A percentile compares a stretch with the other conserved stretches of the same genome.
Conservation (phyloP, 805 yeast species). For the Sugiyamaella valdiviana region DNA sequence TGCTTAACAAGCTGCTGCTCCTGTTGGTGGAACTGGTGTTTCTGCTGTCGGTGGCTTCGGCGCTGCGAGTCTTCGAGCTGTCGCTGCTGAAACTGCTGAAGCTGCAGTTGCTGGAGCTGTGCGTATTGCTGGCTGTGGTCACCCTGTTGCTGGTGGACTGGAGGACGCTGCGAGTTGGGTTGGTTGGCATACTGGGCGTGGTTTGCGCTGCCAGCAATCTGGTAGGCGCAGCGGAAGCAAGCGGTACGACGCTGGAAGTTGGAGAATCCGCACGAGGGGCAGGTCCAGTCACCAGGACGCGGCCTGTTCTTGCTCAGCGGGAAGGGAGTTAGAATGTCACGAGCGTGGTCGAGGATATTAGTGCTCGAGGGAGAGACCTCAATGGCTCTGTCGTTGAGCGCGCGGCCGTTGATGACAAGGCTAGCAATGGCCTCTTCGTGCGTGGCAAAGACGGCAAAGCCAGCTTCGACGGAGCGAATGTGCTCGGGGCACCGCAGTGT, state of each 20-base stretch:
- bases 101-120: background rate
- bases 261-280: constrained; percentile 92
- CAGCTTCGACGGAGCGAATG: constrained; percentile 51
- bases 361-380: constrained; percentile 86
- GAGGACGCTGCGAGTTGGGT: background rate
- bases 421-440: constrained; percentile 85
- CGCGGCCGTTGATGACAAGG: constrained; percentile 71
- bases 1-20: constrained; percentile 18
- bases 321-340: constrained; percentile 74
- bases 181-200: constrained; percentile 1
- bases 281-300: constrained; percentile 97
- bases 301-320: constrained; percentile 83
- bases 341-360: constrained; percentile 71
- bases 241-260: constrained; percentile 92
- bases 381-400: constrained; percentile 61
- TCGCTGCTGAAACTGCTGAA: background rate
- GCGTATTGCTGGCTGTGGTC: background rate
- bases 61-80: background rate
- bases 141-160: background rate
- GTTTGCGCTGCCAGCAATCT: constrained; percentile 41
- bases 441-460: constrained; percentile 76
- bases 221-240: constrained; percentile 88
- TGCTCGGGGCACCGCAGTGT: constrained; percentile 61
- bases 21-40: constrained; percentile 45
- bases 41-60: constrained; percentile 40